These are phyloP conservation scores for Fraxinus sp. DNA, from an alignment of 305 asterid genomes.

Conservation along the genomic window DNA sequence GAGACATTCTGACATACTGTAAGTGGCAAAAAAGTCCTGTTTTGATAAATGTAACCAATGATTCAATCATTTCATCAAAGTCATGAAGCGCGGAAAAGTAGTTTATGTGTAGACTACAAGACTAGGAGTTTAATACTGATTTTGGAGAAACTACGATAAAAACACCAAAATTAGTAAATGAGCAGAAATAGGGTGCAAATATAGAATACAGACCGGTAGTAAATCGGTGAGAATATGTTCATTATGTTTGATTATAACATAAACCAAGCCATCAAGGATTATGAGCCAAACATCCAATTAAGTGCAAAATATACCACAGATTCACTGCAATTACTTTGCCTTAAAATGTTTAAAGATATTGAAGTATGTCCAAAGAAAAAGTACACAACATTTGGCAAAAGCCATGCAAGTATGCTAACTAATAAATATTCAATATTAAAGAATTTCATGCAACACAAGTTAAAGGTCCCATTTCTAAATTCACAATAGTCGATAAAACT, in stretches of 20 bases:
- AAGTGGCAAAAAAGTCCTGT: conserved; percentile 15
- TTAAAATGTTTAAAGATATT: background rate
- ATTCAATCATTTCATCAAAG: conserved; percentile 1
- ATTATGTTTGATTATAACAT: background rate
- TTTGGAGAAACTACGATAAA: background rate
- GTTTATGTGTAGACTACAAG: background rate
- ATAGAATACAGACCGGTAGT: background rate
- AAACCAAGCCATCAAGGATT: background rate
- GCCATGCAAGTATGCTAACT: background rate
- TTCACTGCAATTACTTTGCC: background rate
- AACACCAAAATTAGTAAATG: conserved; percentile 4
- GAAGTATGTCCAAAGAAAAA: background rate
- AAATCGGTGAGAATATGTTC: background rate
- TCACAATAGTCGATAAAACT: background rate
- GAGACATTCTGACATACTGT: background rate
- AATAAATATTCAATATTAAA: conserved; percentile 10
- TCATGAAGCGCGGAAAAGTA: background rate
- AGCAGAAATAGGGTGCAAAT: conserved; percentile 1
- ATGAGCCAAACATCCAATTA: background rate
- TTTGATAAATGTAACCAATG: background rate
- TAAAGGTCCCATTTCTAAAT: background rate
- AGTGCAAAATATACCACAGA: background rate
- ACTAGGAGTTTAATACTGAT: background rate
- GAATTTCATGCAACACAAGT: background rate
- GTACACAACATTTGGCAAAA: background rate